phyloP scores from a whole-genome alignment of 768 basidiomycete species.

The Tremella fuciformis region DNA sequence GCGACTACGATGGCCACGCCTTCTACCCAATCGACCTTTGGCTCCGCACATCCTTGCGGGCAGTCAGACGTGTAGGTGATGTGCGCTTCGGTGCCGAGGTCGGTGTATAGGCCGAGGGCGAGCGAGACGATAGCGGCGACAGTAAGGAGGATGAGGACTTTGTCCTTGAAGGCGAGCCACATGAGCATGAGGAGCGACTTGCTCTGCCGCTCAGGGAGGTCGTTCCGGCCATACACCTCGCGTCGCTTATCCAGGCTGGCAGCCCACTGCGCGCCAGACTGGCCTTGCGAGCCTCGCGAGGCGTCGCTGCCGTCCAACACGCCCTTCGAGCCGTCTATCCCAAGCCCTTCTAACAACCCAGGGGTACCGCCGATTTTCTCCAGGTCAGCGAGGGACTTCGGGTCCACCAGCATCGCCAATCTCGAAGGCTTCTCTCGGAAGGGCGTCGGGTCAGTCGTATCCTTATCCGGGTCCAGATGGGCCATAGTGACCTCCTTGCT shows the following conservation, averaged over 20 bases:
- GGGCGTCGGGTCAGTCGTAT: slow-evolving; percentile 62
- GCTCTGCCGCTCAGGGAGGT: slow-evolving; percentile 66
- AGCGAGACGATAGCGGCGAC: slow-evolving; percentile 90
- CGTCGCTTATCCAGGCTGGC: slow-evolving; percentile 63
- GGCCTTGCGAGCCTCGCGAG: slow-evolving; percentile 11
- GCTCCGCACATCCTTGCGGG: slow-evolving; percentile 55
- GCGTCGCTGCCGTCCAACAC: slow-evolving; percentile 39
- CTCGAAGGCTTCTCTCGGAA: slow-evolving; percentile 70
- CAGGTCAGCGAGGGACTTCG: slow-evolving; percentile 71
- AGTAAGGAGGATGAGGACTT: slow-evolving; percentile 84
- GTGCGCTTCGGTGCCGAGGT: slow-evolving; percentile 70
- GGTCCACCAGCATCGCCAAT: slow-evolving; percentile 84
- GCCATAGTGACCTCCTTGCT: slow-evolving; percentile 12
- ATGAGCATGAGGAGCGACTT: slow-evolving; percentile 73
- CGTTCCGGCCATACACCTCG: slow-evolving; percentile 71
- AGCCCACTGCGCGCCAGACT: slow-evolving; percentile 44
- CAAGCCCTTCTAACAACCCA: slow-evolving; percentile 69
- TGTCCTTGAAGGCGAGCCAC: slow-evolving; percentile 85
- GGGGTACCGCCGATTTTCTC: slow-evolving; percentile 67
- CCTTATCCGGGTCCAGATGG: slow-evolving; percentile 49
- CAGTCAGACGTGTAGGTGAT: slow-evolving; percentile 48
- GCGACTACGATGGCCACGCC: slow-evolving; percentile 60
- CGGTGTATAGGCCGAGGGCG: slow-evolving; percentile 89
- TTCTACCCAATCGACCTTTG: slow-evolving; percentile 96
- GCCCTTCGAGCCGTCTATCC: slow-evolving; percentile 59